These are phyloP conservation scores for Allodekkera sacchari DNA, from an alignment of 805 yeast genomes.

Conservation along the genomic window DNA sequence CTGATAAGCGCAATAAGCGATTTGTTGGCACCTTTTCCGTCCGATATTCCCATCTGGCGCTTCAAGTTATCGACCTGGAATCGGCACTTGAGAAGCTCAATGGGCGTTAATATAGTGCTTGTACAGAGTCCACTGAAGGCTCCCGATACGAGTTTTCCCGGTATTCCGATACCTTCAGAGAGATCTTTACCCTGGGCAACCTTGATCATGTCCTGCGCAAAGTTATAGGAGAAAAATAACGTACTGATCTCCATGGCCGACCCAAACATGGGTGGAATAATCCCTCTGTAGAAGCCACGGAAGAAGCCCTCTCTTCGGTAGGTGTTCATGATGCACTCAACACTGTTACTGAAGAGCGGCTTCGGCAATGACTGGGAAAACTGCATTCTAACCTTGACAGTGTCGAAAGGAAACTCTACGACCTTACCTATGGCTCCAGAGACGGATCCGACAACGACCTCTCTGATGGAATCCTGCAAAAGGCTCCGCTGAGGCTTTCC, in stretches of 20 bases:
- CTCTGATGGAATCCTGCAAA: conserved; percentile 29
- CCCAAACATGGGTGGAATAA: conserved; percentile 76
- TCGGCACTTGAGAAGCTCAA: conserved; percentile 85
- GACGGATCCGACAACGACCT: conserved; percentile 40
- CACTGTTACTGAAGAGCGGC: conserved; percentile 48
- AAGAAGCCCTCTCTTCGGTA: conserved; percentile 58
- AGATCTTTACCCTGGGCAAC: conserved; percentile 13
- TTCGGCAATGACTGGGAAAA: conserved; percentile 51
- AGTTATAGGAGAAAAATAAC: conserved; percentile 58
- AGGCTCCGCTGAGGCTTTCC: too few relatives aligned
- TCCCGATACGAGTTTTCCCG: conserved; percentile 50
- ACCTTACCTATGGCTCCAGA: conserved; percentile 82
- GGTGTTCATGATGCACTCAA: conserved; percentile 58
- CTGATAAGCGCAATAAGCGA: conserved; percentile 27
- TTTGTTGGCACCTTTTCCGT: conserved; percentile 14
- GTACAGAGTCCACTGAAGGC: conserved; percentile 78
- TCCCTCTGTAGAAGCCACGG: conserved; percentile 69
- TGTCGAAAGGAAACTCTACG: conserved; percentile 89
- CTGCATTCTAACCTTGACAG: conserved; percentile 80
- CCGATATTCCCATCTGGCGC: conserved; percentile 8
- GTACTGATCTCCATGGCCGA: conserved; percentile 87
- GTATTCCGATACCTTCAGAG: conserved; percentile 14
- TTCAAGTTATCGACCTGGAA: conserved; percentile 58
- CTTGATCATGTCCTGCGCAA: conserved; percentile 32
- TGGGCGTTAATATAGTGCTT: conserved; percentile 78